These are phyloP conservation scores for Centella asiatica DNA, from an alignment of 129 eudicot species.

Conservation along the genomic window DNA sequence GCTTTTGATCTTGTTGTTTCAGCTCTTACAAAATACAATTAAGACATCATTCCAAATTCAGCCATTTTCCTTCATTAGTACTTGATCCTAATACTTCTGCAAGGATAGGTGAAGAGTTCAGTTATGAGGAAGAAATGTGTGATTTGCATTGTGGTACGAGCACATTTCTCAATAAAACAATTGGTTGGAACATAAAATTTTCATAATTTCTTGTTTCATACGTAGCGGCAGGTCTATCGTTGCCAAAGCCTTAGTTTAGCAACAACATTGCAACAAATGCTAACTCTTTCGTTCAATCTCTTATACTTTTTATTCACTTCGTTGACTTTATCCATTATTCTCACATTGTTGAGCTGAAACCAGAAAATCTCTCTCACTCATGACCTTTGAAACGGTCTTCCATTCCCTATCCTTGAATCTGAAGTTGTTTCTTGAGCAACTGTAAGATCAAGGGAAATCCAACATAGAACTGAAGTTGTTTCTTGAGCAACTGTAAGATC, in stretches of 20 bases:
- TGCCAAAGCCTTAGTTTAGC: constrained; percentile 28
- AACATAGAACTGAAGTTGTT: constrained; percentile 7
- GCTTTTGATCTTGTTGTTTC: no score
- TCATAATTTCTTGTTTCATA: constrained; percentile 15
- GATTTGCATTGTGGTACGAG: constrained; percentile 22
- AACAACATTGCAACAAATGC: constrained; percentile 30
- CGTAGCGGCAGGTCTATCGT: constrained; percentile 12
- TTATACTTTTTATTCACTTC: constrained; percentile 29
- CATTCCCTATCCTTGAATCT: constrained; percentile 19
- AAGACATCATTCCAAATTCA: no score
- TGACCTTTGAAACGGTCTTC: constrained; percentile 26
- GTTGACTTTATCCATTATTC: constrained; percentile 29
- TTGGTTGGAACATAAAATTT: constrained; percentile 24
- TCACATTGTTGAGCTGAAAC: constrained; percentile 43
- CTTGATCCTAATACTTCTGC: no score
- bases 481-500: background rate
- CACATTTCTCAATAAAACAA: constrained; percentile 37
- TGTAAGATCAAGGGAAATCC: background rate
- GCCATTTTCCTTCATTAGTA: no score
- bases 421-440: background rate
- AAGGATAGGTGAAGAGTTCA: constrained; percentile 14
- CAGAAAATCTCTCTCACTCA: constrained; percentile 27
- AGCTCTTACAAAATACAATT: no score
- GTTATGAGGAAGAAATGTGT: constrained; percentile 27
- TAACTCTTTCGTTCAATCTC: constrained; percentile 26